phyloP scores from a whole-genome alignment of 495 filamentous ascomycete species.

The Thozetella sp. region DNA sequence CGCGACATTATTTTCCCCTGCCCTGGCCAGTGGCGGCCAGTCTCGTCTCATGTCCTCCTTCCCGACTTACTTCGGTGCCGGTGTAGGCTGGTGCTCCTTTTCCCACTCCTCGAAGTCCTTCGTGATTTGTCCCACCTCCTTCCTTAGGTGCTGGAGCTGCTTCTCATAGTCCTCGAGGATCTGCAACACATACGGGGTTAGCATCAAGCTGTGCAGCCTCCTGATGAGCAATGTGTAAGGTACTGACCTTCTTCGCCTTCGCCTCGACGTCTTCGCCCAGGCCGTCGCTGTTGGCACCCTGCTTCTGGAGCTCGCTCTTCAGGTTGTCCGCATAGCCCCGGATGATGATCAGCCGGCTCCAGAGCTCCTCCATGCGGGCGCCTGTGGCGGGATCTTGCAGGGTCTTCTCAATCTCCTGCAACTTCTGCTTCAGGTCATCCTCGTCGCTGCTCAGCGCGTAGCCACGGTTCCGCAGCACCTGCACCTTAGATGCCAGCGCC shows the following conservation, averaged over 20 bases:
- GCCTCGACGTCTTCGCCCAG: slow-evolving; percentile 79
- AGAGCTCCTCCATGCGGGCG: slow-evolving; percentile 90
- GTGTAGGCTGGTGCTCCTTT: slow-evolving; percentile 45
- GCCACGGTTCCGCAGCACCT: slow-evolving; percentile 86
- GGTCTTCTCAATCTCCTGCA: slow-evolving; percentile 70
- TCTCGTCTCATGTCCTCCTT: background rate
- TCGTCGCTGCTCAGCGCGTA: slow-evolving; percentile 92
- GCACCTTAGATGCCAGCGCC: slow-evolving; percentile 84
- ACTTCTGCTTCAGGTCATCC: slow-evolving; percentile 86
- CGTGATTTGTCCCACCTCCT: slow-evolving; percentile 75
- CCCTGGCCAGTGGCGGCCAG: background rate
- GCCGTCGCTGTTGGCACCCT: slow-evolving; percentile 49
- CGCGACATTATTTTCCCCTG: background rate
- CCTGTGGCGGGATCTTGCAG: slow-evolving; percentile 83
- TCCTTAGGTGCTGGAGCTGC: slow-evolving; percentile 83
- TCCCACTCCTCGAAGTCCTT: slow-evolving; percentile 82
- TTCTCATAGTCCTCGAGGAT: slow-evolving; percentile 88
- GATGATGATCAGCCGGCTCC: slow-evolving; percentile 89
- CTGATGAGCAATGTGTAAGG: background rate
- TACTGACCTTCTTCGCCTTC: slow-evolving; percentile 80
- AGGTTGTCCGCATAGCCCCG: slow-evolving; percentile 78
- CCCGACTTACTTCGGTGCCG: slow-evolving; percentile 15
- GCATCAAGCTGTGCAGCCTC: slow-evolving; percentile 3
- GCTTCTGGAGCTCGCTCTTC: slow-evolving; percentile 76
- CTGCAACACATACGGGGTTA: slow-evolving; percentile 46